Base-by-base conservation (phyloP, 257 asterid species). In the Buddleja alternifolia region DNA sequence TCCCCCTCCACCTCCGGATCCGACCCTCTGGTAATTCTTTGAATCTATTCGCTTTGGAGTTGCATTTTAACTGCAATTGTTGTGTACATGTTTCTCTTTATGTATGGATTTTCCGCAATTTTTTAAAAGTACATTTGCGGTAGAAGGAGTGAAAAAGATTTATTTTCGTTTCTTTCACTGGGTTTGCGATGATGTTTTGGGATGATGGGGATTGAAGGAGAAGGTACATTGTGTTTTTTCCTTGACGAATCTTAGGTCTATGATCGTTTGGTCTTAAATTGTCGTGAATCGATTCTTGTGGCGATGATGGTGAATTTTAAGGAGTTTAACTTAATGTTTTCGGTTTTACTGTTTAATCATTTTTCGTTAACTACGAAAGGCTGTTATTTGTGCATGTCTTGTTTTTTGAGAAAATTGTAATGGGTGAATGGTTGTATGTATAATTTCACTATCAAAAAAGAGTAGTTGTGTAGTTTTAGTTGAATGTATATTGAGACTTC, bases 1-100 rank as follows among this genome's bases (percentile, higher is more conserved):
- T 75, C 89, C 39, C 68, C 84, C 36, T 74, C 86, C 64, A 70
- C 74, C 29, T 78, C 84, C 73, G 84, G 80, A 80, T 81, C 87
- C 75, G 82, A 67, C 40, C 62, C 73, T 53, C 50, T 77, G 50
- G 96, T 89, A 80, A 70, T 71, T 72, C 53, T 73, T 67, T 50
- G 25, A 11, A 61, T 75, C 12, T 21, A 34, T 55, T 46, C 56
- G 15, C 46, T 55, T 67, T 66, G 37, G 42, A 54, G 47, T 46
- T 66, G 70, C 80, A 80, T 72, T 82, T 40, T 15, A n/a, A n/a
- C 62, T 64, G 62, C 50, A 23, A 3, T 21, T 64, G 55, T 45
- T 71, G 70, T 52, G 17, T 41, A 14, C n/a, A 32, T 39, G 25
- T 60, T 47, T 20, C 6, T 4, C 9, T 25, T 4, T 10, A 0